A percentile compares a stretch with the other conserved stretches of the same genome.
Conservation (phyloP, 2,329 filamentous ascomycete genomes). For the Hymenoscyphus occultus region DNA sequence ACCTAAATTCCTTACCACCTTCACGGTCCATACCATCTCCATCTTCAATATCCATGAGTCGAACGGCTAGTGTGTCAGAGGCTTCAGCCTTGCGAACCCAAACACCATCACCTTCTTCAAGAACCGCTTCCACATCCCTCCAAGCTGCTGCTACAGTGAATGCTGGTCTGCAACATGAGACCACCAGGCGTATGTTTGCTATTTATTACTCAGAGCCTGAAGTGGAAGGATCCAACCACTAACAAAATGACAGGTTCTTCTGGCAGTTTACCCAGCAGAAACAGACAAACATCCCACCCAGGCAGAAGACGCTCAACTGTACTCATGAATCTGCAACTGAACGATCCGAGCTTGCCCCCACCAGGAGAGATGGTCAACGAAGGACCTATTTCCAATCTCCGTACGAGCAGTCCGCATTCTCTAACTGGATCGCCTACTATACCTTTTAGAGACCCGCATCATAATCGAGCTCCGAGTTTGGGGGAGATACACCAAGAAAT, state of each 20-base stretch:
- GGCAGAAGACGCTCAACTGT: constrained; percentile 65
- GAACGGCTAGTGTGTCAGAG: constrained; percentile 38
- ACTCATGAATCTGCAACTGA: constrained; percentile 70
- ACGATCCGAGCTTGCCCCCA: constrained; percentile 64
- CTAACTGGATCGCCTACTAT: constrained; percentile 47
- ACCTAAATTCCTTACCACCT: constrained; percentile 57
- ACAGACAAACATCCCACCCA: constrained; percentile 45
- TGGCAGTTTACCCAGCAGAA: constrained; percentile 49
- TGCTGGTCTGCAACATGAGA: constrained; percentile 67
- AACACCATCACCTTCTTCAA: constrained; percentile 59
- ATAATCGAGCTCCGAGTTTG: constrained; percentile 66
- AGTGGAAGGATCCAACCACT: constrained; percentile 3
- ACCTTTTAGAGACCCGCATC: constrained; percentile 51
- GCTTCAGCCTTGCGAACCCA: constrained; percentile 39
- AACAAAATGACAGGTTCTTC: constrained; percentile 38
- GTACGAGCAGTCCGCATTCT: constrained; percentile 45
- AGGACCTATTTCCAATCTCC: constrained; percentile 38
- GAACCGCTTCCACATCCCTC: constrained; percentile 66
- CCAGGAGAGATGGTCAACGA: constrained; percentile 66
- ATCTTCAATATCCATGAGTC: constrained; percentile 38
- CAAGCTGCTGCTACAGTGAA: constrained; percentile 77
- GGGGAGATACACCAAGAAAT: constrained; percentile 77
- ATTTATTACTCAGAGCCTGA: not conserved
- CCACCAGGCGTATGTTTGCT: constrained; percentile 50
- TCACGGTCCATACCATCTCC: constrained; percentile 39